Percentiles rank a stretch among this genome's conserved stretches.
Evolutionary conservation across 2,329 filamentous ascomycete species (phyloP).

Genomic region (Gaeumannomyces tritici): DNA sequence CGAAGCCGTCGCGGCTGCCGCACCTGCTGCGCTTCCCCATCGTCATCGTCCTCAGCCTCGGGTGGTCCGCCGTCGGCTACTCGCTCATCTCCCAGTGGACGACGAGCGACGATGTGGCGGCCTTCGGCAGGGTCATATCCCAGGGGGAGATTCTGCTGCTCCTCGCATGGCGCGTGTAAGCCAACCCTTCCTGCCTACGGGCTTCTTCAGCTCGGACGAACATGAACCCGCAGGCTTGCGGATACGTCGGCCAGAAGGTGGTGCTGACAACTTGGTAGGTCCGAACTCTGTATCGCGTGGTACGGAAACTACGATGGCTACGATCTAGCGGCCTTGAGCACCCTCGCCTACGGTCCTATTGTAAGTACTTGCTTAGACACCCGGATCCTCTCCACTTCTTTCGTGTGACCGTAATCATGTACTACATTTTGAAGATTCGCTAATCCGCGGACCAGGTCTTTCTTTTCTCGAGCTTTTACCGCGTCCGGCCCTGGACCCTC

Average conservation of each 20-base stretch:
- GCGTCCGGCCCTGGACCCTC: constrained; percentile 51
- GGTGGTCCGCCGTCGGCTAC: constrained; percentile 55
- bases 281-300: constrained; percentile 67
- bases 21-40: constrained; percentile 39
- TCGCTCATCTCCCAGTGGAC: constrained; percentile 46
- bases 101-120: constrained; percentile 55
- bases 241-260: constrained; percentile 4
- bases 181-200: constrained; percentile 11
- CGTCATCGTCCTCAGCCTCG: constrained; percentile 44
- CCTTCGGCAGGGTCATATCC: constrained; percentile 50
- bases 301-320: constrained; percentile 63
- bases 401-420: not conserved
- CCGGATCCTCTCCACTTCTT: not conserved
- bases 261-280: constrained; percentile 29
- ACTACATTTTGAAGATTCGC: not conserved
- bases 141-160: constrained; percentile 50
- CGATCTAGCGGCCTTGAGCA: constrained; percentile 54
- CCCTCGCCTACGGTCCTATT: constrained; percentile 67
- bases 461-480: constrained; percentile 71
- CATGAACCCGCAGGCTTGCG: constrained; percentile 1
- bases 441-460: constrained; percentile 44
- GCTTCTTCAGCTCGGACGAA: not conserved
- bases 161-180: constrained; percentile 46
- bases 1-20: constrained; percentile 28
- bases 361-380: constrained; percentile 28